Evolutionary conservation across 148 eudicot species (phyloP).

Genomic region (Pharnaceum exiguum): DNA sequence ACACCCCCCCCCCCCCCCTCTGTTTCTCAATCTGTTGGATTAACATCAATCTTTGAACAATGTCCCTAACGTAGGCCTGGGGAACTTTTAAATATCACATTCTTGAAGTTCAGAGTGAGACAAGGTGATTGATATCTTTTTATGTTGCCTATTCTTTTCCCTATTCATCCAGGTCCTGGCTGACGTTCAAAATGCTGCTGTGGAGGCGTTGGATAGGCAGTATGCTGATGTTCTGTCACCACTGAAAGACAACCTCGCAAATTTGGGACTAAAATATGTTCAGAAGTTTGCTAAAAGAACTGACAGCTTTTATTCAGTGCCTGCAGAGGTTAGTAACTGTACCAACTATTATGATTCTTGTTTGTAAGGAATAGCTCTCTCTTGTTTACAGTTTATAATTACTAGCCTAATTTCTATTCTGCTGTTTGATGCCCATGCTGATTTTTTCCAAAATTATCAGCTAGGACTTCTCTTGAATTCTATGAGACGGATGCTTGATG

Average conservation of each 20-base stretch:
- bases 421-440: background rate
- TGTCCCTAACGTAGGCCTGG: too few relatives aligned
- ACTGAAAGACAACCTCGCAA: slow-evolving; percentile 55
- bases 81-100: too few relatives aligned
- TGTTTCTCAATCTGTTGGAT: too few relatives aligned
- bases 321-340: slow-evolving; percentile 41
- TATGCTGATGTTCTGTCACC: slow-evolving; percentile 68
- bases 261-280: slow-evolving; percentile 66
- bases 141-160: background rate
- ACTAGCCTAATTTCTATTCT: background rate
- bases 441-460: slow-evolving; percentile 29
- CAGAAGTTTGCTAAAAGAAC: slow-evolving; percentile 67
- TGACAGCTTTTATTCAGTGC: slow-evolving; percentile 33
- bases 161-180: slow-evolving; percentile 46
- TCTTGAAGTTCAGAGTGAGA: background rate
- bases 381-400: background rate
- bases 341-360: background rate
- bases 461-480: slow-evolving; percentile 69
- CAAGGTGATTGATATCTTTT: background rate
- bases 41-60: too few relatives aligned
- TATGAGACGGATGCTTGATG: slow-evolving; percentile 75
- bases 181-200: slow-evolving; percentile 60
- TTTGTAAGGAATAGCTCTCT: background rate
- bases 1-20: too few relatives aligned
- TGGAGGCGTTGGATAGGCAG: slow-evolving; percentile 64